Base-by-base conservation (phyloP, 2,329 filamentous ascomycete species). In the Colletotrichum limetticola region DNA sequence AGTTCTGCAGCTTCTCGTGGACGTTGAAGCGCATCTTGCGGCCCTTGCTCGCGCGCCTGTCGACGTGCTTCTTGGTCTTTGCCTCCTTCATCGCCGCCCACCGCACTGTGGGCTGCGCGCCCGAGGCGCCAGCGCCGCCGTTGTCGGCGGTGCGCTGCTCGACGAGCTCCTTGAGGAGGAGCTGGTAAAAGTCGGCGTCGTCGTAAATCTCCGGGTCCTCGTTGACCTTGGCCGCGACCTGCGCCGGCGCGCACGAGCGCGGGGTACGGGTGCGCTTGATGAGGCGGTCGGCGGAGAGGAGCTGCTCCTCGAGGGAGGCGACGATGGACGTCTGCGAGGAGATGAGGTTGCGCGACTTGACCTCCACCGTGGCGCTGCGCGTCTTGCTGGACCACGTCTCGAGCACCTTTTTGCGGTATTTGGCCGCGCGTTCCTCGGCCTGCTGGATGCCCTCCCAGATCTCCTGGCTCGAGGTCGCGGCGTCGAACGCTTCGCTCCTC, bases 1-100 rank as follows among this genome's bases (percentile, higher is more conserved):
- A 98, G 82, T 98, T 98, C 85, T 98, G 94, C 79, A 99, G 83
- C 86, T 98, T 98, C 85, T 98, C 96, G 80, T 98, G 95, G 58
- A 98, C 95, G 19, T 94, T 97, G 83, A 96, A 99, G 52, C 95
- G 89, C 88, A 99, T 90, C 85, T 98, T 98, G 62, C 97, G 88
- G 6, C 97, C 97, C 84, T 98, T 98, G 81, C 94, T 97, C 0
- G 97, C 97, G 81, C 95, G 97, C 24, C 95, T 95, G 81, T 99
- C 97, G 5, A 98, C 94, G 35, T 92, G 90, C 80, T 94, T 93
- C 83, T 93, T 93, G 71, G 93, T 89, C 86, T 96, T 97, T 68
- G 91, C 92, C 78, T 95, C 93, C 79, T 93, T 91, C 52, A 91
- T 88, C 46, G 93, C 91, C 22, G 91, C 90, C 85, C 92, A 91